Conservation (phyloP, 306 rosid genomes). For the Cercis canadensis region DNA sequence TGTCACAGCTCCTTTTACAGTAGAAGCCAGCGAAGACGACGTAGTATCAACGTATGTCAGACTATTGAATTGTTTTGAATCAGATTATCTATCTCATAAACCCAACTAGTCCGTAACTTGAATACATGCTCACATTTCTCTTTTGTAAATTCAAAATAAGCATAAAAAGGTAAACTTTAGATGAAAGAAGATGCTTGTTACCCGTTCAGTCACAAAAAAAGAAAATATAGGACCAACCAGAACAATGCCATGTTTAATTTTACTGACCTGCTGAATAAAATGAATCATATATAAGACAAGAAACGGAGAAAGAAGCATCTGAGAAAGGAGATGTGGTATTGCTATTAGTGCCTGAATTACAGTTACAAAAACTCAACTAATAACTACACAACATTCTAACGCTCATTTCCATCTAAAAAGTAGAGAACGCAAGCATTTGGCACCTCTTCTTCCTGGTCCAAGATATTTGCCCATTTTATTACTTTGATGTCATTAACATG, state of each 20-base stretch:
- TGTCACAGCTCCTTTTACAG: no score
- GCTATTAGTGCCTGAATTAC: conserved; percentile 38
- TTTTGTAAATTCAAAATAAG: no score
- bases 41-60: no score
- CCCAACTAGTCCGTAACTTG: no score
- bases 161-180: no score
- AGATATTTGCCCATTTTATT: conserved; percentile 37
- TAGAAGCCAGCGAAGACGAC: no score
- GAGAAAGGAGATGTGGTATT: not conserved
- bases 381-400: conserved; percentile 38
- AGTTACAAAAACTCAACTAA: conserved; percentile 40
- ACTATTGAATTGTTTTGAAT: no score
- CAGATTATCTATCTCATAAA: no score
- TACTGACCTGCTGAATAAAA: not conserved
- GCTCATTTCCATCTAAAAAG: conserved; percentile 42
- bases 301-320: not conserved
- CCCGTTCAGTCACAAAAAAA: not conserved
- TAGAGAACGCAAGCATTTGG: conserved; percentile 32
- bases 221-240: not conserved
- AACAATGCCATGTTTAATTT: not conserved
- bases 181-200: no score
- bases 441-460: conserved; percentile 38
- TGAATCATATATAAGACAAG: not conserved
- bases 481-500: conserved; percentile 34
- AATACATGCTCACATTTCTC: no score